Conservation (phyloP, 305 asterid species). For the Fraxinus greggii region DNA sequence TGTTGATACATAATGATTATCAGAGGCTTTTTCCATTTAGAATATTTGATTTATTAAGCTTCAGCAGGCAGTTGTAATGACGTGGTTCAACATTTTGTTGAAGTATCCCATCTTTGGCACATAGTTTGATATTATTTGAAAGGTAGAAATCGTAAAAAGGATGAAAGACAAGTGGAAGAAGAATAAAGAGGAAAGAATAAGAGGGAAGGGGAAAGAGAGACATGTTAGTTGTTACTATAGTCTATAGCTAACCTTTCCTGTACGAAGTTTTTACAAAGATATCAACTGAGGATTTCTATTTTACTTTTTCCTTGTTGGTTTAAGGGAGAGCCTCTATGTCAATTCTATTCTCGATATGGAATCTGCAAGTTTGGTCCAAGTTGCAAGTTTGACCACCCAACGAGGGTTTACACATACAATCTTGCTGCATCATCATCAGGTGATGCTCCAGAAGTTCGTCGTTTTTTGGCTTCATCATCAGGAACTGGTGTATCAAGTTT, state of each 20-base stretch:
- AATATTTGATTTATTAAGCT: neutral
- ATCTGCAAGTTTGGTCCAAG: constrained; percentile 99
- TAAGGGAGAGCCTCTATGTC: constrained; percentile 93
- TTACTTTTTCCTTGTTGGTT: constrained; percentile 36
- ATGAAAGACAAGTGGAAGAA: neutral
- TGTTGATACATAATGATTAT: neutral
- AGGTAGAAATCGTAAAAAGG: neutral
- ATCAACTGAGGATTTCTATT: constrained; percentile 17
- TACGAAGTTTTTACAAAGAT: constrained; percentile 5
- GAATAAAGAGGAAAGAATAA: neutral
- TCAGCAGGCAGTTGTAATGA: neutral
- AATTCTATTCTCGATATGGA: constrained; percentile 91
- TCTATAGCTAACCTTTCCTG: constrained; percentile 3
- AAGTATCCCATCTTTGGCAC: neutral
- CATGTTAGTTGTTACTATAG: neutral
- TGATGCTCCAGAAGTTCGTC: constrained; percentile 56
- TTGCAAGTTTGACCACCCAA: constrained; percentile 99
- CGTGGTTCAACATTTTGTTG: constrained; percentile 7
- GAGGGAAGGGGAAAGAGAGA: constrained; percentile 1
- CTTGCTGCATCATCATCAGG: constrained; percentile 56
- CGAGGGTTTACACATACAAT: constrained; percentile 68
- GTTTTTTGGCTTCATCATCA: constrained; percentile 65
- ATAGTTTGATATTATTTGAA: neutral
- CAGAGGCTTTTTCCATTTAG: neutral
- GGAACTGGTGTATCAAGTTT: constrained; percentile 63